These are phyloP conservation scores for Pseudocercospora macadamiae DNA, from an alignment of 2,329 filamentous ascomycete species.

Conservation along the genomic window DNA sequence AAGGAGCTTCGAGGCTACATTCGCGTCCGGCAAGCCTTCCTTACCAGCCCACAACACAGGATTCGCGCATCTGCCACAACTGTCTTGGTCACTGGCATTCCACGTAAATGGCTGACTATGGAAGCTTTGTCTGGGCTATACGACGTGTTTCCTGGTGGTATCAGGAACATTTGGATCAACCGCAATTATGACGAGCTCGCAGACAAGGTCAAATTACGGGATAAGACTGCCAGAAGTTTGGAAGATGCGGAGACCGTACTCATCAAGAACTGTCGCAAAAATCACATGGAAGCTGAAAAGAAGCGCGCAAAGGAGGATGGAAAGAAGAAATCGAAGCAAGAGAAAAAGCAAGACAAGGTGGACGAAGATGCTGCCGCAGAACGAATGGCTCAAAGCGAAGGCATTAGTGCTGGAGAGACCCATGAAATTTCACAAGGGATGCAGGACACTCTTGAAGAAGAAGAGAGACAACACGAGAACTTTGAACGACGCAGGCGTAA, in stretches of 20 bases:
- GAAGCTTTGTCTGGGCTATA: slow-evolving; percentile 82
- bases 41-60: slow-evolving; percentile 93
- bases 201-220: slow-evolving; percentile 78
- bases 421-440: slow-evolving; percentile 34
- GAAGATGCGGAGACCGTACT: slow-evolving; percentile 84
- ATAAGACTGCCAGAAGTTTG: slow-evolving; percentile 69
- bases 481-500: slow-evolving; percentile 20
- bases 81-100: slow-evolving; percentile 88
- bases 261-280: slow-evolving; percentile 77
- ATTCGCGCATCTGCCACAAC: slow-evolving; percentile 93
- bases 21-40: slow-evolving; percentile 88
- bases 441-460: slow-evolving; percentile 35
- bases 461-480: slow-evolving; percentile 26
- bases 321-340: slow-evolving; percentile 57
- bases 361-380: slow-evolving; percentile 37
- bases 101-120: slow-evolving; percentile 83
- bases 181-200: slow-evolving; percentile 81
- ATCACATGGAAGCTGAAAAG: slow-evolving; percentile 64
- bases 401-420: slow-evolving; percentile 37
- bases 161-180: slow-evolving; percentile 96
- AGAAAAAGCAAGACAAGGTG: slow-evolving; percentile 42
- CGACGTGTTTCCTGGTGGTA: slow-evolving; percentile 93
- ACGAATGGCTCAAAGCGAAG: slow-evolving; percentile 34
- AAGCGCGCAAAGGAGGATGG: slow-evolving; percentile 55
- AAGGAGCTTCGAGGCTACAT: slow-evolving; percentile 85